Evolutionary conservation across 2,329 filamentous ascomycete genomes (phyloP), one percentile per base, ranked within the genome.

Genomic region (Fusarium beomiforme): DNA sequence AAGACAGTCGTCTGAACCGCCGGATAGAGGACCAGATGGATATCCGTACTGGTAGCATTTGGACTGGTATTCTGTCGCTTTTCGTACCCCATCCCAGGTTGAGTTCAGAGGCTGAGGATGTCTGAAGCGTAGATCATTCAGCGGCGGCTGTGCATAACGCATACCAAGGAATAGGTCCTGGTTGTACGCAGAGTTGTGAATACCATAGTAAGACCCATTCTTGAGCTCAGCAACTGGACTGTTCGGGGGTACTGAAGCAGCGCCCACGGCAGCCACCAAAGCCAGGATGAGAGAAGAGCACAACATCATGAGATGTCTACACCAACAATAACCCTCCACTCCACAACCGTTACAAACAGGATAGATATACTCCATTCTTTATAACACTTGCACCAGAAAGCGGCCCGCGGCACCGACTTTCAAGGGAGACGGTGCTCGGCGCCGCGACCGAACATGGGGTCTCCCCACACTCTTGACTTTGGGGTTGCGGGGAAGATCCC

Each of bases 151-250:
- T 1, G 70, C 70, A 14, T 72, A 72, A 1, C 66, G 57, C 37
- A 72, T 60, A 2, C 70, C 70, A 5, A 72, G 47, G 31, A 72
- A 72, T 7, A 58, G 31, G 6, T 72, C 70, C 29, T 72, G 70
- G 8, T 72, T 65, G 2, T 68, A 72, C 13, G 2, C 24, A 1
- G 26, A 5, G 21, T 64, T 70, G 2, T 72, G 56, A 19, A 1
- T 23, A 0, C 70, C 70, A 41, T 70, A 72, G 34, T 72, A 72
- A 10, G 70, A 72, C 0, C 69, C 70, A 34, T 72, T 72, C 10
- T 13, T 46, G 2, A 71, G 63, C 21, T 57, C 41, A 8, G 59
- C 64, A 11, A 71, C 21, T 0, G 68, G 69, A 1, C 33, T 50
- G 12, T 33, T 34, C 2, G 51, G 8, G 8, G 36, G 11, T 3